Conservation (phyloP, 352 stramenopile species). For the Discostella stelligera region DNA sequence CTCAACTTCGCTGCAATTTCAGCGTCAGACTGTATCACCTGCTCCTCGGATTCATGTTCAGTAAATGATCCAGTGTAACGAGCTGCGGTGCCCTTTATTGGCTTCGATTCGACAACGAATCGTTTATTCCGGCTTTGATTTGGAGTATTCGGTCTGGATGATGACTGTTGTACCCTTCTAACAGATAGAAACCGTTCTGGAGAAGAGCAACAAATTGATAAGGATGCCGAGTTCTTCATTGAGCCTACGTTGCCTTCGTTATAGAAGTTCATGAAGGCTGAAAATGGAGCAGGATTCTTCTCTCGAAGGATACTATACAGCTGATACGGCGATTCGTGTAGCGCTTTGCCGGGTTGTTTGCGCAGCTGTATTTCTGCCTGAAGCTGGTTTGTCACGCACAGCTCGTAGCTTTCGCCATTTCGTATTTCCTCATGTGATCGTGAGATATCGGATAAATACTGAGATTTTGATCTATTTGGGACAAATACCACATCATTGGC, state of each 20-base stretch:
- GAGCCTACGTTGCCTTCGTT: conserved; percentile 22
- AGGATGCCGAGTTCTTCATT: conserved; percentile 34
- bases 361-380: conserved; percentile 49
- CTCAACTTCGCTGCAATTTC: conserved; percentile 76
- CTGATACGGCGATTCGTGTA: conserved; percentile 71
- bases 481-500: conserved; percentile 38
- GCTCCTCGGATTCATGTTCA: conserved; percentile 21
- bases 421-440: conserved; percentile 89
- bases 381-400: conserved; percentile 95
- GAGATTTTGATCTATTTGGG: conserved; percentile 62
- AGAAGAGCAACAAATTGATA: conserved; percentile 93
- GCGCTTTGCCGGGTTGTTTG: conserved; percentile 10
- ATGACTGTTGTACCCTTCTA: conserved; percentile 24
- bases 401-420: conserved; percentile 92
- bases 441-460: conserved; percentile 88
- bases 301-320: conserved; percentile 88
- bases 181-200: conserved; percentile 92
- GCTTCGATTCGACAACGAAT: conserved; percentile 91
- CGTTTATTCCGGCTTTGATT: background rate
- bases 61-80: conserved; percentile 57
- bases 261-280: conserved; percentile 87
- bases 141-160: background rate
- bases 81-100: conserved; percentile 93
- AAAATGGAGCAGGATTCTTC: conserved; percentile 93
- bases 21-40: conserved; percentile 35